Conservation (phyloP, 768 basidiomycete species). For the Udeniomyces megalosporus region DNA sequence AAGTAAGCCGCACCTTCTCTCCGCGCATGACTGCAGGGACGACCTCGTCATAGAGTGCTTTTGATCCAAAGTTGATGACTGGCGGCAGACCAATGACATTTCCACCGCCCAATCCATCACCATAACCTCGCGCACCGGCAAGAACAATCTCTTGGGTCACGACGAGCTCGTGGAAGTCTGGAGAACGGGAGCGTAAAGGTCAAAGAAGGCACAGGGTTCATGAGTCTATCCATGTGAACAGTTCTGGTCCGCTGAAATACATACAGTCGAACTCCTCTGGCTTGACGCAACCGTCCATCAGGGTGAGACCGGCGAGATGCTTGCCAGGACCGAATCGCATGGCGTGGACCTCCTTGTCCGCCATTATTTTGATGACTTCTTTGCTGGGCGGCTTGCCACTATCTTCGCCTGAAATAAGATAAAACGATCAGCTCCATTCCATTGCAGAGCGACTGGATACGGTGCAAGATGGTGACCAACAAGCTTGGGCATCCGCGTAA, state of each 20-base stretch:
- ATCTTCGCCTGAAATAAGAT: slow-evolving; percentile 42
- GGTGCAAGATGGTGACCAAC: slow-evolving; percentile 21
- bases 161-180: slow-evolving; percentile 40
- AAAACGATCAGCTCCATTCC: not conserved
- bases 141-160: slow-evolving; percentile 60
- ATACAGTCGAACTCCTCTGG: slow-evolving; percentile 66
- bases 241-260: not conserved
- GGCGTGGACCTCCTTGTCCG: slow-evolving; percentile 47
- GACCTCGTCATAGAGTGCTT: slow-evolving; percentile 48
- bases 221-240: not conserved
- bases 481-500: slow-evolving; percentile 31
- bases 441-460: not conserved
- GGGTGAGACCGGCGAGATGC: slow-evolving; percentile 58
- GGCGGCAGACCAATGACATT: slow-evolving; percentile 72
- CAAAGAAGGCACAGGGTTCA: not conserved
- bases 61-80: slow-evolving; percentile 65
- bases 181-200: too few relatives aligned
- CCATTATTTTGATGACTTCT: slow-evolving; percentile 63
- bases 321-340: slow-evolving; percentile 87
- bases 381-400: slow-evolving; percentile 77
- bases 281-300: slow-evolving; percentile 58
- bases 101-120: slow-evolving; percentile 56
- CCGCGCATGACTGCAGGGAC: slow-evolving; percentile 50
- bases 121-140: slow-evolving; percentile 58
- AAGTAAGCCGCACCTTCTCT: slow-evolving; percentile 31